Percentiles rank a stretch among this genome's conserved stretches.
Evolutionary conservation across 2,329 filamentous ascomycete genomes (phyloP).

Genomic region (Colletotrichum karsti): DNA sequence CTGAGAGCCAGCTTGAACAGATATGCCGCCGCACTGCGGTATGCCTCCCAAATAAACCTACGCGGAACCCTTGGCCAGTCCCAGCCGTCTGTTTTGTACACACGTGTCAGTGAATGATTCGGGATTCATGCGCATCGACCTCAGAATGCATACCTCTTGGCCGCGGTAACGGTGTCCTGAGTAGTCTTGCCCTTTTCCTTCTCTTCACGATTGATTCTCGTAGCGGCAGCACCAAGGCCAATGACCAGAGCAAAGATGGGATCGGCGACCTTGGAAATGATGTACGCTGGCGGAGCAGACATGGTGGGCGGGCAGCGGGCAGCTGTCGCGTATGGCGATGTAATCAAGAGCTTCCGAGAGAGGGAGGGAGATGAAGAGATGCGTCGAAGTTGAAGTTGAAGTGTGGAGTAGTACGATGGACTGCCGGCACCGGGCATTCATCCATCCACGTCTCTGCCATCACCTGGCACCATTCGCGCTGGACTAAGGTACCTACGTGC

Average conservation of each 20-base stretch:
- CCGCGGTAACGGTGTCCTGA: slow-evolving; percentile 57
- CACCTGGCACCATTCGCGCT: no score
- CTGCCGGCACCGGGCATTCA: no score
- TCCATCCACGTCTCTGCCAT: no score
- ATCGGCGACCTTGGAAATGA: slow-evolving; percentile 67
- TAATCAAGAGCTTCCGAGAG: no score
- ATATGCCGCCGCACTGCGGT: not conserved
- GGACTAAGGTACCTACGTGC: no score
- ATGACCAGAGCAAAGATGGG: slow-evolving; percentile 67
- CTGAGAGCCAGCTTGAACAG: not conserved
- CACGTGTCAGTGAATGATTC: not conserved
- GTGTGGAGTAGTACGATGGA: not conserved
- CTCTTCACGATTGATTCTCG: slow-evolving; percentile 68
- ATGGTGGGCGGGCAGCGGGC: slow-evolving; percentile 41
- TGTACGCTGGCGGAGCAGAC: slow-evolving; percentile 61
- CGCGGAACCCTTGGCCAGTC: slow-evolving; percentile 21
- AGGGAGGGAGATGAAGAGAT: not conserved
- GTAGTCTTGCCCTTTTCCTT: slow-evolving; percentile 64
- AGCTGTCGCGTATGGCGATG: not conserved
- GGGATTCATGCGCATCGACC: no score
- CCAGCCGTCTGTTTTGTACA: slow-evolving; percentile 32
- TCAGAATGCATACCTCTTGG: slow-evolving; percentile 45
- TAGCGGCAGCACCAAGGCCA: slow-evolving; percentile 62
- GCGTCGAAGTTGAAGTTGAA: not conserved
- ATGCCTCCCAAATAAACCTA: no score